Conservation (phyloP, 106 monocot species). For the Apostasia shenzhenica region DNA sequence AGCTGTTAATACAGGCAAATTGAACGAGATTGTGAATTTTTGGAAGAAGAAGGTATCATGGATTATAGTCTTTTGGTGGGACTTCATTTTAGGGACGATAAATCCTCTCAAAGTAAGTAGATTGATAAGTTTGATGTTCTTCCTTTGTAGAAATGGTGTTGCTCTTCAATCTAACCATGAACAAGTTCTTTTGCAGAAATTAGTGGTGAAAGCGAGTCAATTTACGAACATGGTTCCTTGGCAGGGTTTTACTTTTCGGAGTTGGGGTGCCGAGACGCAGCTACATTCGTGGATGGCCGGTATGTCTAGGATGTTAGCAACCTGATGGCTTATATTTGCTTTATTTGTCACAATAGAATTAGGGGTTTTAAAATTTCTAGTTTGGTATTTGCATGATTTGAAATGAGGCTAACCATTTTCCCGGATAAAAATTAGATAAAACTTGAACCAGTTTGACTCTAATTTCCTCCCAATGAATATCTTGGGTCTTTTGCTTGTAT, state of each 20-base stretch:
- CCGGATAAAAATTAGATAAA: too few relatives aligned
- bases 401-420: too few relatives aligned
- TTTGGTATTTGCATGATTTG: too few relatives aligned
- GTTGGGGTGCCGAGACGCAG: slow-evolving; percentile 9
- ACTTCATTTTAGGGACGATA: slow-evolving; percentile 58
- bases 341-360: neutral
- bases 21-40: slow-evolving; percentile 73
- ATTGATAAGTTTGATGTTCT: neutral
- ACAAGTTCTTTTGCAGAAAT: slow-evolving; percentile 2
- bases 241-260: slow-evolving; percentile 18
- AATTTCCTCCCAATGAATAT: too few relatives aligned
- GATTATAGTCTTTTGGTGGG: slow-evolving; percentile 88
- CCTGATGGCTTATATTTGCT: neutral
- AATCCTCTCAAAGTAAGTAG: slow-evolving; percentile 42
- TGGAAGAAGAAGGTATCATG: slow-evolving; percentile 86
- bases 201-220: slow-evolving; percentile 13
- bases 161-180: neutral
- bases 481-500: too few relatives aligned
- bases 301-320: slow-evolving; percentile 27
- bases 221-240: slow-evolving; percentile 10
- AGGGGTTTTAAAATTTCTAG: too few relatives aligned
- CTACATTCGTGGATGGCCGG: slow-evolving; percentile 26
- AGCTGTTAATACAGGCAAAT: slow-evolving; percentile 38
- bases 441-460: too few relatives aligned
- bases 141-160: neutral